Percentiles rank a stretch among this genome's conserved stretches.
Evolutionary conservation across 2,329 filamentous ascomycete genomes (phyloP).

Genomic region (Didymella pinodella): DNA sequence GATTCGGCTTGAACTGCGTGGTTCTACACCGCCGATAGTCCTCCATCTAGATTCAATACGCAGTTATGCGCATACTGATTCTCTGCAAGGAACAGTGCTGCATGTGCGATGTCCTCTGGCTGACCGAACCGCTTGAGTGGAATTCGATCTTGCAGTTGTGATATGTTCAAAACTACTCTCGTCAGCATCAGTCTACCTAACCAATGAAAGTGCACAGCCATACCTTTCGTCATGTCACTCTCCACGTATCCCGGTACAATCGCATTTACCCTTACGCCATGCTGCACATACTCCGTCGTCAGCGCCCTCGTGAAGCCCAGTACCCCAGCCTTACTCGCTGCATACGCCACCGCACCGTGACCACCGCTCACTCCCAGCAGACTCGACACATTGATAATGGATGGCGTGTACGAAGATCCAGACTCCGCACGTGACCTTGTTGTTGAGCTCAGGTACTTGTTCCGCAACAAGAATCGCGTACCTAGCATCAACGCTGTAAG

Average conservation of each 20-base stretch:
- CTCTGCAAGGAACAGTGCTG: constrained; percentile 76
- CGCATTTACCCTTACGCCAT: constrained; percentile 77
- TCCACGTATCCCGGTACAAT: constrained; percentile 84
- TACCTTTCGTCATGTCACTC: constrained; percentile 80
- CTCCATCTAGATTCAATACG: constrained; percentile 84
- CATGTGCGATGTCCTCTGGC: constrained; percentile 78
- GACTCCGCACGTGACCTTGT: constrained; percentile 22
- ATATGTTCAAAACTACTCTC: constrained; percentile 46
- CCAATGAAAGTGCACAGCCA: neutral
- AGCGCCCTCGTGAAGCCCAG: constrained; percentile 74
- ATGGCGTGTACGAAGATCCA: constrained; percentile 46
- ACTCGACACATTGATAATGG: constrained; percentile 85
- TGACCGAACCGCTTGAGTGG: constrained; percentile 72
- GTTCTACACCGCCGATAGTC: constrained; percentile 68
- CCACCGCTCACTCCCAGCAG: constrained; percentile 75
- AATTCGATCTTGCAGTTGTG: constrained; percentile 60
- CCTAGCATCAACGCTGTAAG: constrained; percentile 70
- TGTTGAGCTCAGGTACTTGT: constrained; percentile 16
- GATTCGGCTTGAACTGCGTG: neutral
- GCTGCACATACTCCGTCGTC: constrained; percentile 67
- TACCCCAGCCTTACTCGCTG: constrained; percentile 81
- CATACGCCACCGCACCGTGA: constrained; percentile 75
- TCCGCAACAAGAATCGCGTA: constrained; percentile 62
- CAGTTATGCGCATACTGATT: constrained; percentile 90
- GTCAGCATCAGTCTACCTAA: neutral